Evolutionary conservation across 805 yeast species (phyloP).

Genomic region (Ogataea glucozyma): DNA sequence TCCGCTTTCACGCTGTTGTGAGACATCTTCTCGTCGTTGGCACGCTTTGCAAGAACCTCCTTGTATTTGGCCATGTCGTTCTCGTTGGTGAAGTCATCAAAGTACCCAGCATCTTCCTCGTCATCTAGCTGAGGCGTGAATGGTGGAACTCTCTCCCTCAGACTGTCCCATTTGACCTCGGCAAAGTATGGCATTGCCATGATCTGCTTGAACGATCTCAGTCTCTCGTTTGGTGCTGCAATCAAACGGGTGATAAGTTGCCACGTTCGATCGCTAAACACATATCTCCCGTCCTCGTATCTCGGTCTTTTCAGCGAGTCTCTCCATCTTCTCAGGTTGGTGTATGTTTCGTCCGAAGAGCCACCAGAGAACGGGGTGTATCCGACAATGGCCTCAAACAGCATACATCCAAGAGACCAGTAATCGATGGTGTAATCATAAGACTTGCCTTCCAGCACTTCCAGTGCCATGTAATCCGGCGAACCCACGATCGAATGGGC

Average conservation of each 20-base stretch:
- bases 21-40: constrained; percentile 76
- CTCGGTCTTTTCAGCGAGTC: constrained; percentile 86
- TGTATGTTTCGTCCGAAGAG: constrained; percentile 90
- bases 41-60: constrained; percentile 92
- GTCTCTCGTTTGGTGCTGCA: constrained; percentile 73
- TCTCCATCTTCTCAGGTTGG: constrained; percentile 91
- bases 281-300: constrained; percentile 86
- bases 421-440: constrained; percentile 97
- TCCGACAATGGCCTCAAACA: constrained; percentile 94
- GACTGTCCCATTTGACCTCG: constrained; percentile 75
- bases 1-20: constrained; percentile 60
- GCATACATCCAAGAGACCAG: constrained; percentile 98
- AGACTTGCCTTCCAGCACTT: constrained; percentile 89
- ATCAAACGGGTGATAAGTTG: constrained; percentile 75
- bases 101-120: constrained; percentile 98
- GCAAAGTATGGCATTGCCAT: constrained; percentile 77
- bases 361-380: constrained; percentile 97
- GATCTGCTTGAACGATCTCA: constrained; percentile 79
- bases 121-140: constrained; percentile 95
- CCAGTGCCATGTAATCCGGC: constrained; percentile 99
- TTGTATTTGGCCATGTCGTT: constrained; percentile 97
- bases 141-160: constrained; percentile 81
- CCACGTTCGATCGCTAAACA: constrained; percentile 97
- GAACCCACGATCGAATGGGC: constrained; percentile 97
- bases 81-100: constrained; percentile 95